Percentiles rank a stretch among this genome's conserved stretches.
phyloP scores from a whole-genome alignment of 495 filamentous ascomycete species.

The Neurospora sp. region DNA sequence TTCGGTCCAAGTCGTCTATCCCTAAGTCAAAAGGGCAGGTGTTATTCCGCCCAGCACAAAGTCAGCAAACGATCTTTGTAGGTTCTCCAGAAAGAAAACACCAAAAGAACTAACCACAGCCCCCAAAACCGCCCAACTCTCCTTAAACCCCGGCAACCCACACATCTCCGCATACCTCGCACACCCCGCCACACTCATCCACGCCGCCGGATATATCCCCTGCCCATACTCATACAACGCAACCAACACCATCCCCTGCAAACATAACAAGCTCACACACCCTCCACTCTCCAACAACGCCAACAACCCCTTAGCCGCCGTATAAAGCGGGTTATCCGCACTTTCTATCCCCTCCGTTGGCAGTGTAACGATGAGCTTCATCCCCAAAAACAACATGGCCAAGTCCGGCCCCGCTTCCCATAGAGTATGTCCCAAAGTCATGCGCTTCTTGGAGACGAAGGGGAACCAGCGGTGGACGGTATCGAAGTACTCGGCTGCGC shows the following conservation, averaged over 20 bases:
- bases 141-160: slow-evolving; percentile 30
- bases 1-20: slow-evolving; percentile 36
- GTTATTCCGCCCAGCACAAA: background rate
- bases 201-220: slow-evolving; percentile 40
- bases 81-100: no score
- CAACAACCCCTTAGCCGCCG: slow-evolving; percentile 32
- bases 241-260: slow-evolving; percentile 37
- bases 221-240: slow-evolving; percentile 40
- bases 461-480: slow-evolving; percentile 41
- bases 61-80: background rate
- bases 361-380: slow-evolving; percentile 34
- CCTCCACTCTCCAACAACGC: slow-evolving; percentile 28
- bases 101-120: slow-evolving; percentile 12
- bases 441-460: slow-evolving; percentile 39
- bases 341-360: slow-evolving; percentile 13
- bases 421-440: slow-evolving; percentile 27
- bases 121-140: slow-evolving; percentile 26
- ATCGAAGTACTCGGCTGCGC: slow-evolving; percentile 22
- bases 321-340: slow-evolving; percentile 29
- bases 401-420: slow-evolving; percentile 37
- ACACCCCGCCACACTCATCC: slow-evolving; percentile 34
- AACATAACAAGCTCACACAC: slow-evolving; percentile 27
- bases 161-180: slow-evolving; percentile 35
- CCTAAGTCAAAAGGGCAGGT: background rate
- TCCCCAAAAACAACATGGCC: slow-evolving; percentile 37